Base-by-base conservation (phyloP, 2,329 filamentous ascomycete species). In the Fusarium odoratissimum region DNA sequence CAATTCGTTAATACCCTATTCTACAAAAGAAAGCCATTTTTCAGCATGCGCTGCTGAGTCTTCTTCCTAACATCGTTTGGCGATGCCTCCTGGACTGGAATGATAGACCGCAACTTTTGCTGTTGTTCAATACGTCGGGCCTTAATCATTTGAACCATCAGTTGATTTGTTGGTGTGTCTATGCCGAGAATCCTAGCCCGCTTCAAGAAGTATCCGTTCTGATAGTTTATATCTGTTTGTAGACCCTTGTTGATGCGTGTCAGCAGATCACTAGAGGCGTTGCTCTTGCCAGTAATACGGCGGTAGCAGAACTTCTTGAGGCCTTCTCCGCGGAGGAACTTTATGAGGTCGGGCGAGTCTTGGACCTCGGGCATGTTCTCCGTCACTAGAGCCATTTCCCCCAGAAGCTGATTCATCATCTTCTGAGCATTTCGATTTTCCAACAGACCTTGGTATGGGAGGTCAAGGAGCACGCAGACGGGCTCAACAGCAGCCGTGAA, bases 191-290 rank as follows among this genome's bases (percentile, higher is more conserved):
- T 89, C 75, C 89, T 87, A 1, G 93, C 96, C 44, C 92, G 88
- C 56, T 85, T 87, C 37, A 97, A 86, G 67, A 99, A 92, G 83
- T 95, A 99, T 1, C 95, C 95, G 79, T 97, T 98, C 74, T 95
- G 88, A 77, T 92, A 97, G 49, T 95, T 90, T 44, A 98, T 89
- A 76, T 97, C 94, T 0, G 93, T 94, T 64, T 86, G 82, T 68
- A 84, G 83, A 3, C 93, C 92, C 2, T 82, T 80, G 16, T 89
- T 83, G 17, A 95, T 84, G 76, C 92, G 90, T 59, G 88, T 86
- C 10, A 93, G 83, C 90, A 97, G 94, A 25, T 85, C 87, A 76
- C 90, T 93, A 45, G 80, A 76, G 13, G 82, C 81, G 10, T 86
- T 83, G 57, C 91, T 89, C 61, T 87, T 82, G 31, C 75, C 79